Evolutionary conservation across 768 basidiomycete species (phyloP), one percentile per base, ranked within the genome.

Genomic region (Gloeopeniophorella convolvens): DNA sequence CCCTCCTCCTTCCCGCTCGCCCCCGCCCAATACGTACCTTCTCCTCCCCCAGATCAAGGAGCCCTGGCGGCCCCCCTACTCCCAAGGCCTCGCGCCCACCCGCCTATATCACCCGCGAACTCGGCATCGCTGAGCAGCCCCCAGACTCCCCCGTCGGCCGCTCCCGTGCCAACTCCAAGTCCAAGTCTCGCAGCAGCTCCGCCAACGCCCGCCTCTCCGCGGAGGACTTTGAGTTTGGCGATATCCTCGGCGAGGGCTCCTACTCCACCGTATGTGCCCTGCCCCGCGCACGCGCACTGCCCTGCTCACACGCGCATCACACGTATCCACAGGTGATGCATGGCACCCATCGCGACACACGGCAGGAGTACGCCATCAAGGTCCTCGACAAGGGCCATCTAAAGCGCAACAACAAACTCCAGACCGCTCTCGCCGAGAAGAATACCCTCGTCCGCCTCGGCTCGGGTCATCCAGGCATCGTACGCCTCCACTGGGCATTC

Each of bases 371-470:
- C 61, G 87, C 88, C 3, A 75, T 89, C 61, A 89, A 90, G 67
- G 78, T 88, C 13, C 73, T 92, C 44, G 87, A 90, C 68, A 94
- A 94, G 72, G 78, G 75, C 32, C 87, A 91, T 62, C 74, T 94
- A 42, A 76, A 81, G 48, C 77, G 82, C 63, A 83, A 88, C 61
- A 81, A 86, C 62, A 89, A 89, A 65, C 77, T 82, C 61, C 74
- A 76, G 23, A 85, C 85, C 23, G 88, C 85, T n/a, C 71, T 80
- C 26, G 77, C 85, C 0, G 91, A 94, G 70, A 85, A 85, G 65
- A 83, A 84, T 57, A 82, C 84, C 0, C 74, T 94, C 31, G 75
- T 85, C 30, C 70, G 74, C 12, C 72, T 89, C 16, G 72, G 72
- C 13, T 73, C 76, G 3, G 76, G 79, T 3, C 89, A 93, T 66